phyloP scores from a whole-genome alignment of 2,329 filamentous ascomycete species.

The Hypoxylon rubiginosum region DNA sequence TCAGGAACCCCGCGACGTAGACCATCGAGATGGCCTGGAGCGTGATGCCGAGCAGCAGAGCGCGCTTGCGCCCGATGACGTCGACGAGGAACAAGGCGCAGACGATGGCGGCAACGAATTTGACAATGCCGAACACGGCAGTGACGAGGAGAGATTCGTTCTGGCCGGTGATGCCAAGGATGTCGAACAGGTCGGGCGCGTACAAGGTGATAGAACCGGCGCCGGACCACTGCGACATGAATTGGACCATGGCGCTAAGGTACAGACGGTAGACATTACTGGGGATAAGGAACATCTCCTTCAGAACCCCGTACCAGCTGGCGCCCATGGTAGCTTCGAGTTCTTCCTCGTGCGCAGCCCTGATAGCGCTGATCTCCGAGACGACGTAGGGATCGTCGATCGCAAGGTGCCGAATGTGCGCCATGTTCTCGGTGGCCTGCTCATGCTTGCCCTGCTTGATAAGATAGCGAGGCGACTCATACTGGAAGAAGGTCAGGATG shows the following conservation, averaged over 20 bases:
- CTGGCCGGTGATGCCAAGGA: constrained; percentile 77
- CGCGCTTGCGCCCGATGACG: constrained; percentile 80
- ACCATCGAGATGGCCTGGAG: constrained; percentile 72
- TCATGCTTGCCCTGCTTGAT: constrained; percentile 74
- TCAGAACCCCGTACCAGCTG: constrained; percentile 73
- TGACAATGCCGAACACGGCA: constrained; percentile 81
- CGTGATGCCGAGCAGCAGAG: constrained; percentile 71
- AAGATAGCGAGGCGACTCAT: constrained; percentile 78
- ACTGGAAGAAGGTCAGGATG: constrained; percentile 75
- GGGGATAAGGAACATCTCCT: constrained; percentile 76
- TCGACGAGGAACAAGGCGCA: constrained; percentile 86
- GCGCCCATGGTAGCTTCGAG: constrained; percentile 77
- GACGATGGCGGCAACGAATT: constrained; percentile 74
- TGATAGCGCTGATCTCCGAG: constrained; percentile 74
- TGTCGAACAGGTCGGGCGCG: constrained; percentile 78
- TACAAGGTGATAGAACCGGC: constrained; percentile 83
- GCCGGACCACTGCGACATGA: constrained; percentile 81
- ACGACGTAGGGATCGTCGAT: constrained; percentile 71
- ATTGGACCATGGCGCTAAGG: constrained; percentile 75
- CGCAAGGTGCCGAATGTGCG: constrained; percentile 70
- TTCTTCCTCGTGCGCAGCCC: constrained; percentile 75
- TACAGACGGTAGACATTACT: constrained; percentile 81
- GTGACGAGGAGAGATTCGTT: constrained; percentile 80
- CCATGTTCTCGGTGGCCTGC: constrained; percentile 68
- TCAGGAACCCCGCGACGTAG: constrained; percentile 73